Percentiles rank a stretch among this genome's conserved stretches.
Evolutionary conservation across 1,284 basidiomycete species (phyloP).

Genomic region (Singerocomus inundabilis): DNA sequence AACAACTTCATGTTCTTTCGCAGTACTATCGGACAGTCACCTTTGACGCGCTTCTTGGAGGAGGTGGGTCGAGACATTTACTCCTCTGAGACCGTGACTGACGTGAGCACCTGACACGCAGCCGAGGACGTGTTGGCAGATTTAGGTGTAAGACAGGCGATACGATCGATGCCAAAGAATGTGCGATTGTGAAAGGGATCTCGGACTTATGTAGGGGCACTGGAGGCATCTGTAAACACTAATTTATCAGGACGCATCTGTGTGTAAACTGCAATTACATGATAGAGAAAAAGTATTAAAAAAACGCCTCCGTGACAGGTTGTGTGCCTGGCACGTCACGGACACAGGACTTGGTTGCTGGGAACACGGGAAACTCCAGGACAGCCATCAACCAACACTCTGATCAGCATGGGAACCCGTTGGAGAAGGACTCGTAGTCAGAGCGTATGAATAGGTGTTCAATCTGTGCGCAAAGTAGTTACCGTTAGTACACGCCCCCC

Average conservation of each 20-base stretch:
- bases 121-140: conserved; percentile 67
- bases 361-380: background rate
- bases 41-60: conserved; percentile 55
- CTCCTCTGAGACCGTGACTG: background rate
- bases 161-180: conserved; percentile 35
- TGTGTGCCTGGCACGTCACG: no score
- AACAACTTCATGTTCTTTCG: background rate
- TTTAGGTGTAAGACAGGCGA: conserved; percentile 63
- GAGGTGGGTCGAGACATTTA: conserved; percentile 29
- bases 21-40: conserved; percentile 55
- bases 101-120: conserved; percentile 1
- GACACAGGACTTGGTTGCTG: background rate
- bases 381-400: background rate
- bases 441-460: background rate
- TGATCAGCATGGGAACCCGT: background rate
- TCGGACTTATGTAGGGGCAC: background rate
- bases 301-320: no score
- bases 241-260: background rate
- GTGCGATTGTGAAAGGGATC: conserved; percentile 11
- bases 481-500: no score
- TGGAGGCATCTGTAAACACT: background rate
- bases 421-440: background rate
- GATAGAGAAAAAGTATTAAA: no score
- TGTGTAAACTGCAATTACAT: background rate
- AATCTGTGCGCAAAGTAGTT: no score